Percentiles rank a stretch among this genome's conserved stretches.
Conservation (phyloP, 2,329 filamentous ascomycete genomes). For the Corniculantispora saksenae region DNA sequence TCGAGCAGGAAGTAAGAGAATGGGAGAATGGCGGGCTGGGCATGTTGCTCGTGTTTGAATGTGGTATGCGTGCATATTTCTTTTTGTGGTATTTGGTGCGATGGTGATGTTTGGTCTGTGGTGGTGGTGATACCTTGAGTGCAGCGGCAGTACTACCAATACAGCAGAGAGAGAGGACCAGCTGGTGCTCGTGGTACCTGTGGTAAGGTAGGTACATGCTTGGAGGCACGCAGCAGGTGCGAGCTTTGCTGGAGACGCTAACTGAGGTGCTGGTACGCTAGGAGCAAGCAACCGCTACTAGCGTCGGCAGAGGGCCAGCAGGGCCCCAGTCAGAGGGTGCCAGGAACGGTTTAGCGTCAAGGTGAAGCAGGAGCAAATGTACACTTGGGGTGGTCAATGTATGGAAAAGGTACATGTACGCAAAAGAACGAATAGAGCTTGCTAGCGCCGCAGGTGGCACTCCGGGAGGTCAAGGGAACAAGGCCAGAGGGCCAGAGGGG, state of each 20-base stretch:
- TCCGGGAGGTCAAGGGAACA: background rate
- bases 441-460: background rate
- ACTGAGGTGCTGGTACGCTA: background rate
- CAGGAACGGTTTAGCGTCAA: background rate
- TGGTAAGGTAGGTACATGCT: too few relatives aligned
- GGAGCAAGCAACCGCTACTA: slow-evolving; percentile 11
- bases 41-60: background rate
- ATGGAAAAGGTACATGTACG: background rate
- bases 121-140: background rate
- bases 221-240: too few relatives aligned
- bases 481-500: background rate
- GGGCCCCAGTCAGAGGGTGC: background rate
- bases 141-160: too few relatives aligned
- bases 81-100: background rate
- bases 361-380: background rate
- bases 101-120: background rate
- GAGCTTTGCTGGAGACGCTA: background rate
- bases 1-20: background rate
- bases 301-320: slow-evolving; percentile 8
- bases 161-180: too few relatives aligned
- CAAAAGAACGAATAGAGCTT: background rate
- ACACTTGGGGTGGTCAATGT: background rate
- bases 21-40: background rate
- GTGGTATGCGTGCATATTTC: background rate
- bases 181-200: too few relatives aligned